Percentiles rank a stretch among this genome's conserved stretches.
Conservation (phyloP, 2,329 filamentous ascomycete genomes). For the Diplodia seriata region DNA sequence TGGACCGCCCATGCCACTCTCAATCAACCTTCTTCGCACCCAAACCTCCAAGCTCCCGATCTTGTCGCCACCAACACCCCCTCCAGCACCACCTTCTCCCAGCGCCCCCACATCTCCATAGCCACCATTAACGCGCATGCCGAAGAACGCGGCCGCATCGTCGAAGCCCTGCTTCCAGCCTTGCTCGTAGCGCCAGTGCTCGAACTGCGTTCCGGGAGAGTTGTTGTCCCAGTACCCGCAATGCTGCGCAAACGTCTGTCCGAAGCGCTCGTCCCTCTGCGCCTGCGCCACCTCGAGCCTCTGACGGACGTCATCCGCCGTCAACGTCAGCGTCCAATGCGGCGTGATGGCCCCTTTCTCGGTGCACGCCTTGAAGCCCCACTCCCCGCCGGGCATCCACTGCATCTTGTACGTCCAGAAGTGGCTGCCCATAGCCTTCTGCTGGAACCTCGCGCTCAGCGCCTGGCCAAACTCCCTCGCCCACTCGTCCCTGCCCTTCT, state of each 20-base stretch:
- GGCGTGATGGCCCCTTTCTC: slow-evolving; percentile 53
- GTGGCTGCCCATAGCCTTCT: slow-evolving; percentile 59
- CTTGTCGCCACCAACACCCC: slow-evolving; percentile 54
- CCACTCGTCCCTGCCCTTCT: slow-evolving; percentile 48
- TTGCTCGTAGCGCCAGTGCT: slow-evolving; percentile 62
- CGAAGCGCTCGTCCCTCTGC: slow-evolving; percentile 47
- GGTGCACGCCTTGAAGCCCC: slow-evolving; percentile 64
- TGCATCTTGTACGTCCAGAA: slow-evolving; percentile 69
- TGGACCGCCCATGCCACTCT: slow-evolving; percentile 57
- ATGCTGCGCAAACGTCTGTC: slow-evolving; percentile 52
- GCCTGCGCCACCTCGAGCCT: slow-evolving; percentile 51
- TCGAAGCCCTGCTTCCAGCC: slow-evolving; percentile 64
- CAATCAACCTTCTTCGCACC: slow-evolving; percentile 61
- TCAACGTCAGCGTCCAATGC: slow-evolving; percentile 49
- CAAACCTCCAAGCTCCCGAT: slow-evolving; percentile 67
- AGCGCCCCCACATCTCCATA: slow-evolving; percentile 12
- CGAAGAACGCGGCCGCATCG: slow-evolving; percentile 63
- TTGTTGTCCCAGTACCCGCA: slow-evolving; percentile 58
- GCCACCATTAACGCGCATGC: slow-evolving; percentile 43
- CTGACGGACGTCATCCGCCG: slow-evolving; percentile 46
- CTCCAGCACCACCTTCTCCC: slow-evolving; percentile 40
- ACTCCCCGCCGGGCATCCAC: slow-evolving; percentile 68
- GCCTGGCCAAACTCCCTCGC: slow-evolving; percentile 56
- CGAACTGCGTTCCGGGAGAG: slow-evolving; percentile 54
- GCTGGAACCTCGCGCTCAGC: slow-evolving; percentile 58